A percentile compares a stretch with the other conserved stretches of the same genome.
Conservation (phyloP, 1,284 basidiomycete genomes). For the Mycosarcoma maydis region DNA sequence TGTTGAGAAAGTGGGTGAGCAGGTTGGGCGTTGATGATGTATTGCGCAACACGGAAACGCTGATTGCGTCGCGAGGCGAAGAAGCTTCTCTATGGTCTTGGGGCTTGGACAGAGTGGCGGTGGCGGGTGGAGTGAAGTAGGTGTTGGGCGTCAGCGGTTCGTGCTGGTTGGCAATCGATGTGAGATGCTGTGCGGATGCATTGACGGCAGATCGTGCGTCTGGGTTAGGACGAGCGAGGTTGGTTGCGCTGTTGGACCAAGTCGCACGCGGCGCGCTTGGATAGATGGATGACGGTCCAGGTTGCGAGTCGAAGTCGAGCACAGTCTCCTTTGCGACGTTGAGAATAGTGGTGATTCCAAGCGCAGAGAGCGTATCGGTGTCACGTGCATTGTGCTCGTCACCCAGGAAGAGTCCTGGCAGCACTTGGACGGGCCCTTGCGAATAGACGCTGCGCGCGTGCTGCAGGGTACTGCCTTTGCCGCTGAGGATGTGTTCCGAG, state of each 20-base stretch:
- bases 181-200: not conserved
- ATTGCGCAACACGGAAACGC: conserved; percentile 45
- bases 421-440: conserved; percentile 85
- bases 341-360: conserved; percentile 82
- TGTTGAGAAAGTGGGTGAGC: conserved; percentile 33
- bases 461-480: conserved; percentile 59
- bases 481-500: conserved; percentile 60
- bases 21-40: conserved; percentile 60
- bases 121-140: conserved; percentile 41
- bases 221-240: not conserved
- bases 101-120: conserved; percentile 13
- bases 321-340: conserved; percentile 83
- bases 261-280: conserved; percentile 9
- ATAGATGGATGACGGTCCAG: not conserved
- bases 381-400: conserved; percentile 91
- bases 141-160: conserved; percentile 27
- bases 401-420: conserved; percentile 90
- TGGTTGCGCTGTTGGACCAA: conserved; percentile 12
- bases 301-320: conserved; percentile 38
- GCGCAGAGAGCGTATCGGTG: conserved; percentile 76
- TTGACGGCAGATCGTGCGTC: not conserved
- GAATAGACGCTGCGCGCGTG: conserved; percentile 71
- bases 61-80: conserved; percentile 30
- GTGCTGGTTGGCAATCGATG: not conserved
- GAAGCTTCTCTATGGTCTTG: conserved; percentile 5